Evolutionary conservation across 371 early-diverging fungal genomes (phyloP), one percentile per base, ranked within the genome.

Genomic region (Chytridiales sp.): DNA sequence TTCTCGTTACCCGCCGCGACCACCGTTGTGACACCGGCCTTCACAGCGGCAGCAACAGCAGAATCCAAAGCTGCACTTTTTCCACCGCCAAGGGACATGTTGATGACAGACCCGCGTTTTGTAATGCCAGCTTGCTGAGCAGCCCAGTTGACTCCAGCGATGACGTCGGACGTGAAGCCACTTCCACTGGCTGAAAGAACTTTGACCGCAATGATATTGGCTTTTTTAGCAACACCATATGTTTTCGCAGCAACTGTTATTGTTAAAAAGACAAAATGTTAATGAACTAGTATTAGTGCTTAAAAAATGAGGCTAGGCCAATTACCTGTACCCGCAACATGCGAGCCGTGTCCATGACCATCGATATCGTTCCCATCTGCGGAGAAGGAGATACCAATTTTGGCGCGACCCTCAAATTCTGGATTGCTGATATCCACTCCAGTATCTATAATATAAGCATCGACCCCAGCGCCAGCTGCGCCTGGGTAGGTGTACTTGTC

Each of bases 1-100:
- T 32, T 62, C 36, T 59, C 58, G 80, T 98, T 98, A 54, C 99
- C 99, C 21, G 99, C 99, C 57, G 99, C 99, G 35, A 95, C 94
- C 21, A 92, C 89, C 75, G 96, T 94, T 66, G 75, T 68, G 47
- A 88, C 87, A 0, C 77, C 82, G 0, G 75, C 73, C 30, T 75
- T 60, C 42, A 80, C 39, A 50, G 78, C 77, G 0, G 62, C 52
- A 17, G 55, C 58, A 36, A 76, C 70, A 13, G 72, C 41, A 0
- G 51, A 49, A 36, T 69, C 64, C 17, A 83, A 56, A 2, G 58
- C 53, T 3, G 43, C 19, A 21, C 32, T 43, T 17, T 39, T 24
- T 56, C 65, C 57, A 26, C 74, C 74, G 38, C 72, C 71, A 26
- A 76, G 61, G 24, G 69, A 69, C 74, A 76, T 72, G 66, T 70